Evolutionary conservation across 768 basidiomycete species (phyloP), one percentile per base, ranked within the genome.

Genomic region (Phylloporus sp.): DNA sequence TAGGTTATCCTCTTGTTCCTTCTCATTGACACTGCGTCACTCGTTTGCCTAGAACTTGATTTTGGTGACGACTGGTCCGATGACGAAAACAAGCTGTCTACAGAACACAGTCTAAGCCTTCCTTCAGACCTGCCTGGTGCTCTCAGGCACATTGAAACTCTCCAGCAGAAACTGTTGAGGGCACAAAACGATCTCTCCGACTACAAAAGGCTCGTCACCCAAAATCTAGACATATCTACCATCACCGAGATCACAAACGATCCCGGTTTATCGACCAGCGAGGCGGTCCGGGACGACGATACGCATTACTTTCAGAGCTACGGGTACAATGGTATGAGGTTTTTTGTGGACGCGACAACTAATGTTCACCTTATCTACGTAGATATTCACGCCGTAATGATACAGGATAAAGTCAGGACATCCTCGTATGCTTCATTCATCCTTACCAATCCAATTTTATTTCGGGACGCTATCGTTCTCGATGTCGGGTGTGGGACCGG

Each of bases 401-500:
- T 98, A 51, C 88, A 91, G 63, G 95, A 98, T 66, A 87, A 87
- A 74, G 90, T 95, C 43, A 81, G 95, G 48, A 98, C 95, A 2
- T 84, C 94, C 22, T 86, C 92, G 1, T 98, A 98, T 67, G 92
- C 91, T 11, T 80, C 86, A 18, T 98, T 91, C 71, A 95, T 97
- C 67, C 74, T 95, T 24, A 82, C 80, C 6, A 94, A 87, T 65
- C 87, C 92, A 1, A 65, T 76, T 6, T 71, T 94, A 12, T 97
- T 97, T 76, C 80, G 81, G 50, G 88, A 85, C 56, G 89, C 91
- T 16, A 70, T 86, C 45, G 95, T 98, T 6, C 82, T 98, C 52
- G 95, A 97, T 59, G 94, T 97, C 22, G 95, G 95, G 6, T 98
- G 95, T 60, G 95, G 95, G 1, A 97, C 95, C 0, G 91, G 95